These are phyloP conservation scores for Trypanosoma grayi DNA, from an alignment of 208 protist species.

Conservation along the genomic window DNA sequence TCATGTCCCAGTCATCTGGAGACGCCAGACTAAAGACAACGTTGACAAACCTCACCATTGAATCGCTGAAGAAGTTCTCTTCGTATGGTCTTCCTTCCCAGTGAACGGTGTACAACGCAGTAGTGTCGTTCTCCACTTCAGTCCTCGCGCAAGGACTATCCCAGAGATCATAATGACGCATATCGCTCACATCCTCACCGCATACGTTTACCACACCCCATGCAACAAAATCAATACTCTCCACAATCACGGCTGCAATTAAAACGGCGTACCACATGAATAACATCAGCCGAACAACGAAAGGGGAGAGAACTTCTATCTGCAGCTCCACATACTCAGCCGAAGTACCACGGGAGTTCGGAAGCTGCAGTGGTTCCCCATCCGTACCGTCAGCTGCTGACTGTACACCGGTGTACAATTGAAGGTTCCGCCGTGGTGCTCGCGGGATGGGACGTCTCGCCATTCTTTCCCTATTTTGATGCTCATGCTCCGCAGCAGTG, in stretches of 20 bases:
- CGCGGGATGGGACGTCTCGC: conserved; percentile 12
- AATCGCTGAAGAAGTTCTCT: conserved; percentile 20
- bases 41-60: conserved; percentile 36
- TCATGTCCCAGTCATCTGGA: not conserved
- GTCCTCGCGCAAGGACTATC: conserved; percentile 30
- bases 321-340: conserved; percentile 73
- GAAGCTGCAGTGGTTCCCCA: too few relatives aligned
- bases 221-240: conserved; percentile 47
- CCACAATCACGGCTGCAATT: conserved; percentile 47
- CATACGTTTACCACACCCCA: conserved; percentile 71
- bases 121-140: conserved; percentile 5
- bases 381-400: not conserved
- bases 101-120: conserved; percentile 23
- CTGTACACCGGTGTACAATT: not conserved
- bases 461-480: not conserved
- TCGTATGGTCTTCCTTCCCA: conserved; percentile 34
- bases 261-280: conserved; percentile 61
- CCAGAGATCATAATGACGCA: conserved; percentile 31
- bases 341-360: not conserved
- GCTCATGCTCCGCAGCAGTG: too few relatives aligned
- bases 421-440: conserved; percentile 15
- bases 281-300: conserved; percentile 39
- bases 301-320: conserved; percentile 59
- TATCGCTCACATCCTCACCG: conserved; percentile 22
- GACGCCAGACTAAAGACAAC: conserved; percentile 43